Conservation (phyloP, 2,329 filamentous ascomycete genomes). For the Xylaria sp. region DNA sequence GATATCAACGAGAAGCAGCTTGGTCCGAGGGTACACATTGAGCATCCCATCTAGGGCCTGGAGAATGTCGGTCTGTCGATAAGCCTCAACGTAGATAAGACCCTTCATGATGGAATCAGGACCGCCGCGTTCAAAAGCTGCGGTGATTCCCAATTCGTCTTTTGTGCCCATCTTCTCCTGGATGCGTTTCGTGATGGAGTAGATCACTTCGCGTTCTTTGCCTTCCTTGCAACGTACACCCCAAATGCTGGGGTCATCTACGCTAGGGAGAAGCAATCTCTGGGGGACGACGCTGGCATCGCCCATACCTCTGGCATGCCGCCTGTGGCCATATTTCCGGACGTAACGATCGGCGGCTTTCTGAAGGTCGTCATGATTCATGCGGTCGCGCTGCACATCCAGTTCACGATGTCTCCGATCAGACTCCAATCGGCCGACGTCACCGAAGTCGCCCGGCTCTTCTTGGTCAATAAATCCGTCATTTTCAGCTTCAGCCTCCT, state of each 20-base stretch:
- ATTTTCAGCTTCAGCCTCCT: slow-evolving; percentile 86
- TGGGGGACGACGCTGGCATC: slow-evolving; percentile 78
- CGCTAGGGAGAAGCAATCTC: slow-evolving; percentile 79
- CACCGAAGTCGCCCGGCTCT: slow-evolving; percentile 83
- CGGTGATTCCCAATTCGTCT: slow-evolving; percentile 76
- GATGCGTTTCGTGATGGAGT: slow-evolving; percentile 81
- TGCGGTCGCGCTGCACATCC: slow-evolving; percentile 82
- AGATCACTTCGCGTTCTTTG: slow-evolving; percentile 89
- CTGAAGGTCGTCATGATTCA: slow-evolving; percentile 85
- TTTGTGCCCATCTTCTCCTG: slow-evolving; percentile 74
- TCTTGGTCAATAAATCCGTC: slow-evolving; percentile 84
- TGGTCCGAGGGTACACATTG: slow-evolving; percentile 83
- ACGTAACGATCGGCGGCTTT: slow-evolving; percentile 83
- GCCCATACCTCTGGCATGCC: slow-evolving; percentile 56
- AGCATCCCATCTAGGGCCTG: slow-evolving; percentile 76
- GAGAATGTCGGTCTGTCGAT: slow-evolving; percentile 79
- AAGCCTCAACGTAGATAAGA: slow-evolving; percentile 91
- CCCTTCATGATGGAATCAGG: slow-evolving; percentile 79
- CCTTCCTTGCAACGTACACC: slow-evolving; percentile 88
- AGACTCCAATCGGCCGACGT: slow-evolving; percentile 74
- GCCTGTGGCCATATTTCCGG: slow-evolving; percentile 76
- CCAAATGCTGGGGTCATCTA: slow-evolving; percentile 95
- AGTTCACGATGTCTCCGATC: slow-evolving; percentile 91
- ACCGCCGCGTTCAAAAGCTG: slow-evolving; percentile 83
- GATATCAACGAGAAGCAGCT: slow-evolving; percentile 83